Conservation (phyloP, 768 basidiomycete genomes). For the Hemileccinum impolitum region DNA sequence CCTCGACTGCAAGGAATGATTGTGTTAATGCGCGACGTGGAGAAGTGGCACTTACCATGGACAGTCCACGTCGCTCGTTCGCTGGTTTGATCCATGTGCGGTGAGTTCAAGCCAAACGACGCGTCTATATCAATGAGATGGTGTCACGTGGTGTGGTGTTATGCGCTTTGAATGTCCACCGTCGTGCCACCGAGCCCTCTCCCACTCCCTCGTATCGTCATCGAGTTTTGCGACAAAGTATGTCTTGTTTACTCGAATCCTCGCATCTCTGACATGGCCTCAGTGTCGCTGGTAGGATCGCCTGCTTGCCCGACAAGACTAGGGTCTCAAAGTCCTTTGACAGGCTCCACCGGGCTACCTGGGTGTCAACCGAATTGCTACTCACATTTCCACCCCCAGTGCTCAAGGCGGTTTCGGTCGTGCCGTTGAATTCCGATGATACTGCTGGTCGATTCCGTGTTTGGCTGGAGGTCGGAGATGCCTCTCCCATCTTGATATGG, state of each 20-base stretch:
- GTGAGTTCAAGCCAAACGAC: slow-evolving; percentile 41
- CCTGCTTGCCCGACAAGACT: neutral
- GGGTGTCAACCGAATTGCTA: slow-evolving; percentile 91
- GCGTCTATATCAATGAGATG: slow-evolving; percentile 41
- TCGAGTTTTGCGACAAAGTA: slow-evolving; percentile 93
- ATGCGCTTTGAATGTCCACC: slow-evolving; percentile 15
- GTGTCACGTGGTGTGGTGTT: slow-evolving; percentile 35
- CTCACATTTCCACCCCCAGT: slow-evolving; percentile 84
- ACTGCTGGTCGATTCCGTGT: slow-evolving; percentile 89
- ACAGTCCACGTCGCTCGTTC: slow-evolving; percentile 53
- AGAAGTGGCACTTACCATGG: slow-evolving; percentile 46
- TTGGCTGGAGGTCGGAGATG: slow-evolving; percentile 58
- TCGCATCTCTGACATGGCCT: slow-evolving; percentile 6
- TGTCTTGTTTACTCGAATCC: slow-evolving; percentile 22
- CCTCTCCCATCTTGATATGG: slow-evolving; percentile 60
- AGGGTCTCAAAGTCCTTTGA: neutral
- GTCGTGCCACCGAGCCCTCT: slow-evolving; percentile 39
- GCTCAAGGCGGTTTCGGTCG: slow-evolving; percentile 61
- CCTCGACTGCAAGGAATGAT: slow-evolving; percentile 61
- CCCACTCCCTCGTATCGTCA: slow-evolving; percentile 57
- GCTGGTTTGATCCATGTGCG: slow-evolving; percentile 11
- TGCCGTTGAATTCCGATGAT: slow-evolving; percentile 76
- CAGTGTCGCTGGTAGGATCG: slow-evolving; percentile 79
- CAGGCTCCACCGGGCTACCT: slow-evolving; percentile 90
- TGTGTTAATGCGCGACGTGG: neutral